Evolutionary conservation across 179 eudicot genomes (phyloP).

Genomic region (Spergularia azorica): DNA sequence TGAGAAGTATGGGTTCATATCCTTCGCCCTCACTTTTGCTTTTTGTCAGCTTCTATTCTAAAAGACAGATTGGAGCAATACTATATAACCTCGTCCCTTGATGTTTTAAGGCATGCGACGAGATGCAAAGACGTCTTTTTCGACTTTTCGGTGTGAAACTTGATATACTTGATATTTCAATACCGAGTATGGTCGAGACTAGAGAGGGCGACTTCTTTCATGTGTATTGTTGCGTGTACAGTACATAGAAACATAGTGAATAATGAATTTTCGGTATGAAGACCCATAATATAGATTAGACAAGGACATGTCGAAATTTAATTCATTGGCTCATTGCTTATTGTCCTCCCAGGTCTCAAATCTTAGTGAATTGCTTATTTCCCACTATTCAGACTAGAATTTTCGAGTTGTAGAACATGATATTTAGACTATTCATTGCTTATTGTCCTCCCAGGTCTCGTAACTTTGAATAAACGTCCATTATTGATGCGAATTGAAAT

Average conservation of each 20-base stretch:
- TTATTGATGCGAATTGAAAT: too few species aligned
- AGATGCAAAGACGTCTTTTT: constrained; percentile 8
- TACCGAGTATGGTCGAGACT: background rate
- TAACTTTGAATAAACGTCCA: too few species aligned
- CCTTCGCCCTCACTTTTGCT: background rate
- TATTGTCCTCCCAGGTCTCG: too few species aligned
- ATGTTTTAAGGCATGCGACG: background rate
- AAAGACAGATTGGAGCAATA: background rate
- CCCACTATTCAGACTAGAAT: too few species aligned
- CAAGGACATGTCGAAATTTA: too few species aligned
- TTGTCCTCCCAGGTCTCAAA: too few species aligned
- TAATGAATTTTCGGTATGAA: too few species aligned
- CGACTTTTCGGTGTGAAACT: constrained; percentile 21
- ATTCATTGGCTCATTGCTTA: too few species aligned
- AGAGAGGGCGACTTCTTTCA: background rate
- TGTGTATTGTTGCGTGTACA: background rate
- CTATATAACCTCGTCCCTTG: background rate
- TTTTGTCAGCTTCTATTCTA: constrained; percentile 1
- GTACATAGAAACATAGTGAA: background rate
- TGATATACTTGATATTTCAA: background rate
- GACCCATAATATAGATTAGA: too few species aligned
- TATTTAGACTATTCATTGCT: too few species aligned
- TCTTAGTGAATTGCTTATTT: too few species aligned
- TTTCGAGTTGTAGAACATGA: too few species aligned
- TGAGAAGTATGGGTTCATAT: constrained; percentile 24